Evolutionary conservation across 2,329 filamentous ascomycete genomes (phyloP).

Genomic region (Ophiocordyceps sinensis): DNA sequence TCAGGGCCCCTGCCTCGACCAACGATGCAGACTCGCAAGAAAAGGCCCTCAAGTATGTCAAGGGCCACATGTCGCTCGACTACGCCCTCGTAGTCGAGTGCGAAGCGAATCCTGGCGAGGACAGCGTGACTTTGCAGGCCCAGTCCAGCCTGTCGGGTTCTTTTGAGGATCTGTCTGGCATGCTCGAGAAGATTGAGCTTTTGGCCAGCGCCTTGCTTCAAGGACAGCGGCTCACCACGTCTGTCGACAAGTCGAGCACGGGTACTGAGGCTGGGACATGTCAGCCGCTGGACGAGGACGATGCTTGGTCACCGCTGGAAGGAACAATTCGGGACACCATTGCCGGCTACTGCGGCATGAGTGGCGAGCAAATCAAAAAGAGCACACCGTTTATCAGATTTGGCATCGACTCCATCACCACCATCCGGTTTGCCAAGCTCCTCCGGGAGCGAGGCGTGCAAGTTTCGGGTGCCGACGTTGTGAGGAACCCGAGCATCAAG

Average conservation of each 20-base stretch:
- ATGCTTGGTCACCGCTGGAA: constrained; percentile 1
- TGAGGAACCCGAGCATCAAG: constrained; percentile 16
- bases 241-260: not conserved
- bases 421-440: constrained; percentile 16
- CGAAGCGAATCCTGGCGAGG: not conserved
- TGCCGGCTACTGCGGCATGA: not conserved
- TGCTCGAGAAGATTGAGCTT: not conserved
- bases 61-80: not conserved
- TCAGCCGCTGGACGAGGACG: not conserved
- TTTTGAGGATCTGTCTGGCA: not conserved
- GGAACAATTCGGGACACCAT: not conserved
- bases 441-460: constrained; percentile 12
- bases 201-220: not conserved
- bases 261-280: not conserved
- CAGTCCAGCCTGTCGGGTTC: not conserved
- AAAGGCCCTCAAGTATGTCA: not conserved
- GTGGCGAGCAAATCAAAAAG: constrained; percentile 8
- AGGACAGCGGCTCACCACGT: not conserved
- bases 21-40: not conserved
- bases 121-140: not conserved
- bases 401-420: constrained; percentile 17
- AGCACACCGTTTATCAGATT: constrained; percentile 16
- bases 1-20: not conserved
- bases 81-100: not conserved
- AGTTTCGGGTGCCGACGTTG: constrained; percentile 18